A percentile compares a stretch with the other conserved stretches of the same genome.
These are phyloP conservation scores for Penicillium simplicissimum DNA, from an alignment of 495 filamentous ascomycete species.

Conservation along the genomic window DNA sequence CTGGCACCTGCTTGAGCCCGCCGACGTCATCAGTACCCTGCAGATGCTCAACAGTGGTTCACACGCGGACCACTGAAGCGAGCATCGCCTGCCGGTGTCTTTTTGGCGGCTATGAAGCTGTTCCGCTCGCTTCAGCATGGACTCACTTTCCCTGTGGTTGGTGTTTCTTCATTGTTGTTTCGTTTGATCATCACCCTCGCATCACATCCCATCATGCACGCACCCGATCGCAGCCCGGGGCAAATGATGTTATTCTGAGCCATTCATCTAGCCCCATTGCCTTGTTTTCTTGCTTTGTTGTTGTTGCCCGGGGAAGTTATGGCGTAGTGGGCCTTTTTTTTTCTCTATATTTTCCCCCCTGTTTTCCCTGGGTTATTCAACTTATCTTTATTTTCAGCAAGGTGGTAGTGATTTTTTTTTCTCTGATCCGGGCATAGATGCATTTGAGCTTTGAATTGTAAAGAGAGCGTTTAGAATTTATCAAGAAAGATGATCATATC, in stretches of 20 bases:
- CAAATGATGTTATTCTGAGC: background rate
- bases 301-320: background rate
- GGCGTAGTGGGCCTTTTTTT: background rate
- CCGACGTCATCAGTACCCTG: conserved; percentile 80
- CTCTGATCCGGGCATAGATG: conserved; percentile 20
- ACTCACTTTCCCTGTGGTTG: background rate
- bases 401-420: background rate
- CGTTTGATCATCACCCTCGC: background rate
- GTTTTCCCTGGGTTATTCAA: background rate
- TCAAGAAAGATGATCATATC: too few relatives aligned
- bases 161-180: background rate
- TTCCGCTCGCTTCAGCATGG: background rate
- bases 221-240: conserved; percentile 8
- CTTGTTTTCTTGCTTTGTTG: background rate
- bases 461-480: conserved; percentile 4
- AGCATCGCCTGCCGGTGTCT: too few relatives aligned
- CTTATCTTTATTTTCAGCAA: too few relatives aligned
- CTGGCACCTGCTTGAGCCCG: conserved; percentile 84
- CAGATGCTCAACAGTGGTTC: conserved; percentile 61
- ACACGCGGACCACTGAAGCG: conserved; percentile 33
- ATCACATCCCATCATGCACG: background rate
- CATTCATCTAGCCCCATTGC: background rate
- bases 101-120: background rate
- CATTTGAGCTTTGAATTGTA: conserved; percentile 18
- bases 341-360: background rate